Conservation (phyloP, 192 early-diverging fungal species). For the Coemansia sp. region DNA sequence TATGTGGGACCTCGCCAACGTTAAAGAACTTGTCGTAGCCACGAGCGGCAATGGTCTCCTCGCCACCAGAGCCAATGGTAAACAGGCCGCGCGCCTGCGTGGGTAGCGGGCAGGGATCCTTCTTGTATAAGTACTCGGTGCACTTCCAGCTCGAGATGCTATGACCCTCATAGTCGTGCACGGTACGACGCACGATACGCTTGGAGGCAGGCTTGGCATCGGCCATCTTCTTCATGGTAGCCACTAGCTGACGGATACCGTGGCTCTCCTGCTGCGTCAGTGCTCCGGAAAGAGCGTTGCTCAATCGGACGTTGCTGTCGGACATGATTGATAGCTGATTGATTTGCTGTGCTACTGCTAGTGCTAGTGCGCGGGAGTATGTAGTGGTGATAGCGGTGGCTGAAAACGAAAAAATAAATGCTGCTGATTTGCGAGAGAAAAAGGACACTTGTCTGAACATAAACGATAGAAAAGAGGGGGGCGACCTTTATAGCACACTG, state of each 20-base stretch:
- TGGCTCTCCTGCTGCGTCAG: conserved; percentile 30
- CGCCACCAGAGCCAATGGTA: conserved; percentile 40
- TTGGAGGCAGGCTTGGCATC: conserved; percentile 24
- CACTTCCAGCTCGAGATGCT: conserved; percentile 63
- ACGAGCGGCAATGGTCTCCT: conserved; percentile 66
- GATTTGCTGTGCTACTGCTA: background rate
- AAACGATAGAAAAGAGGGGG: background rate
- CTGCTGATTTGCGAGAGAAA: background rate
- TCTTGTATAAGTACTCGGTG: conserved; percentile 71
- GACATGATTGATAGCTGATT: conserved; percentile 6
- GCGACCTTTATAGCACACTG: background rate
- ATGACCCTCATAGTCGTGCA: conserved; percentile 31
- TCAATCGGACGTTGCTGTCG: background rate
- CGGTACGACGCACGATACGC: conserved; percentile 35
- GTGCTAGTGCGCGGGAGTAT: background rate
- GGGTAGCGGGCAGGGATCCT: conserved; percentile 63
- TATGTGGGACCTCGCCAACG: conserved; percentile 63
- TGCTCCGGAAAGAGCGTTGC: conserved; percentile 11
- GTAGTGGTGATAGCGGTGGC: background rate
- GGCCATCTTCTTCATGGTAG: conserved; percentile 27
- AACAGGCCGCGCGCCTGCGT: conserved; percentile 85
- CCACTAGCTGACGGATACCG: conserved; percentile 31
- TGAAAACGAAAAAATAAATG: background rate
- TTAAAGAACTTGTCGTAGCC: conserved; percentile 99
- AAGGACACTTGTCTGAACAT: background rate